Evolutionary conservation across 495 filamentous ascomycete species (phyloP).

Genomic region (Neurospora sp.): DNA sequence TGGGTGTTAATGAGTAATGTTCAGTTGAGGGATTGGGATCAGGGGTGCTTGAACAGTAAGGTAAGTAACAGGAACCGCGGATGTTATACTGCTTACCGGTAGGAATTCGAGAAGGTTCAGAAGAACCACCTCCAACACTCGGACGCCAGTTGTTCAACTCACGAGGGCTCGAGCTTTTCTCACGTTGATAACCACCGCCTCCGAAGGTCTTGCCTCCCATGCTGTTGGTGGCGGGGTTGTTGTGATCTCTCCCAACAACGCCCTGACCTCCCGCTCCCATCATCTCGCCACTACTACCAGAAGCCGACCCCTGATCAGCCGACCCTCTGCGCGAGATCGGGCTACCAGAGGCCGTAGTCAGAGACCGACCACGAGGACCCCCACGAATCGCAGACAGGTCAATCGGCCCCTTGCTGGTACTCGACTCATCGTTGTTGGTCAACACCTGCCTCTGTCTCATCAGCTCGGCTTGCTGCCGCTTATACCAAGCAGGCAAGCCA

Average conservation of each 20-base stretch:
- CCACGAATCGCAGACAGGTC: not conserved
- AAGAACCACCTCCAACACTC: not conserved
- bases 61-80: not conserved
- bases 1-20: not conserved
- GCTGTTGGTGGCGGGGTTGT: not conserved
- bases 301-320: not conserved
- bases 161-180: not conserved
- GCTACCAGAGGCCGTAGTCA: not conserved
- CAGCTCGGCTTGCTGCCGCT: conserved; percentile 37
- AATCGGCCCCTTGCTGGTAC: not conserved
- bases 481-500: conserved; percentile 43
- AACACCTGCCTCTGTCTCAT: not conserved
- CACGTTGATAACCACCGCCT: not conserved
- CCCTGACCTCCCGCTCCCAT: not conserved
- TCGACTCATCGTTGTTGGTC: not conserved
- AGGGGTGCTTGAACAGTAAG: not conserved
- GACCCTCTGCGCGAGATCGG: not conserved
- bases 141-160: not conserved
- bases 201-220: not conserved
- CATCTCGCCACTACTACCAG: not conserved
- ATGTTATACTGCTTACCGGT: not conserved
- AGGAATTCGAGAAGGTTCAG: not conserved
- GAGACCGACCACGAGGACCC: not conserved
- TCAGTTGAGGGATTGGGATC: not conserved
- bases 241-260: not conserved